Conservation (phyloP, 495 filamentous ascomycete species). For the Hypoxylon rickii region DNA sequence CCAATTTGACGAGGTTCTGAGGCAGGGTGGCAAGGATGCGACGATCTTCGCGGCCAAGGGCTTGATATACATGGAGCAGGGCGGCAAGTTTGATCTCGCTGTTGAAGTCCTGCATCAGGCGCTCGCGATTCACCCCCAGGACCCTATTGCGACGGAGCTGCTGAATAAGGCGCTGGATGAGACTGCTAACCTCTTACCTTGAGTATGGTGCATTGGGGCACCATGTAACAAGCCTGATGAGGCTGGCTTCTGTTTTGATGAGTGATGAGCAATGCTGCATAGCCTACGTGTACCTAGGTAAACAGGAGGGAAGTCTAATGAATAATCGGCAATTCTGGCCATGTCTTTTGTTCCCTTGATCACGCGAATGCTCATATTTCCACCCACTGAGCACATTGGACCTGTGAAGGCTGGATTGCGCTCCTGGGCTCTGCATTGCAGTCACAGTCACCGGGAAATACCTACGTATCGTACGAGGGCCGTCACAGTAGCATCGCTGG, state of each 20-base stretch:
- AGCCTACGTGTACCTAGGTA: no score
- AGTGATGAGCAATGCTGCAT: no score
- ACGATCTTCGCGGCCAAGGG: slow-evolving; percentile 75
- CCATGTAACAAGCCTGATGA: background rate
- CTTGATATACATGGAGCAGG: slow-evolving; percentile 70
- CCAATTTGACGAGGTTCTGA: slow-evolving; percentile 81
- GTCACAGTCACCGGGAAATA: no score
- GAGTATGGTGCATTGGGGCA: background rate
- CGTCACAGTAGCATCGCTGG: no score
- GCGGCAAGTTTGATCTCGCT: slow-evolving; percentile 64
- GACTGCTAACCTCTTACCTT: slow-evolving; percentile 48
- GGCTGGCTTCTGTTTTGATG: background rate
- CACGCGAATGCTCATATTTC: no score
- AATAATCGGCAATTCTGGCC: no score
- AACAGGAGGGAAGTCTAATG: no score
- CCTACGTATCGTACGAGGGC: no score
- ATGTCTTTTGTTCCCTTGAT: no score
- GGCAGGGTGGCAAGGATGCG: slow-evolving; percentile 73
- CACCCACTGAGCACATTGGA: no score
- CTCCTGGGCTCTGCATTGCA: no score
- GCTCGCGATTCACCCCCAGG: slow-evolving; percentile 68
- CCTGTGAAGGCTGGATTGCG: no score
- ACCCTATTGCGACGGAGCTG: slow-evolving; percentile 75
- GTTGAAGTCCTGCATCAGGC: slow-evolving; percentile 74
- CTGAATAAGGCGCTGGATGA: slow-evolving; percentile 75